Evolutionary conservation across 139 green algal genomes (phyloP).

Genomic region (Zygnema circumcarinatum): DNA sequence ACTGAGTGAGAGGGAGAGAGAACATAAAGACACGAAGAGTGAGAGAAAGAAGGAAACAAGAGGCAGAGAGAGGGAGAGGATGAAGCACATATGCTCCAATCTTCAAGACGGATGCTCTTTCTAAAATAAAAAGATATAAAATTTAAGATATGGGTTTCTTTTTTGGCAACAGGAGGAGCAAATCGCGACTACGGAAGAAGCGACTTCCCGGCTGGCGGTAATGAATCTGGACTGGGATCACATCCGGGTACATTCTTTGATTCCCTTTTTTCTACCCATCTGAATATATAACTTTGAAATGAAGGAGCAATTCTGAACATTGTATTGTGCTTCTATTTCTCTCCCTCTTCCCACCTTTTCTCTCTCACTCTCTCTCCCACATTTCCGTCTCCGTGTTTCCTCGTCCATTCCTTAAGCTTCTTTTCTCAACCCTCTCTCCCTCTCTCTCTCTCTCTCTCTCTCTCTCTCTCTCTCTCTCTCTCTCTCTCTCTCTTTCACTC

Average conservation of each 20-base stretch:
- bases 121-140: too few relatives aligned
- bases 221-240: constrained; percentile 93
- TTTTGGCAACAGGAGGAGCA: constrained; percentile 40
- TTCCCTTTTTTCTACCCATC: constrained; percentile 5
- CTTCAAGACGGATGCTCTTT: too few relatives aligned
- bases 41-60: too few relatives aligned
- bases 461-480: background rate
- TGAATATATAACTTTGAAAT: too few relatives aligned
- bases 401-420: background rate
- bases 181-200: constrained; percentile 46
- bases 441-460: background rate
- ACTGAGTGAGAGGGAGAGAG: too few relatives aligned
- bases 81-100: too few relatives aligned
- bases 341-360: constrained; percentile 2
- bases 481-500: background rate
- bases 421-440: background rate
- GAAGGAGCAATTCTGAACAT: too few relatives aligned
- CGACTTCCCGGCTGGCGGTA: constrained; percentile 73
- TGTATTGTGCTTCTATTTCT: background rate
- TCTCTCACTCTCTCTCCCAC: constrained; percentile 8
- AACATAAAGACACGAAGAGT: too few relatives aligned
- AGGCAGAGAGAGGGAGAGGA: too few relatives aligned
- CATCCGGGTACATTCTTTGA: constrained; percentile 63
- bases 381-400: background rate
- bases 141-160: too few relatives aligned